Percentiles rank a stretch among this genome's conserved stretches.
Conservation (phyloP, 75 land plant species). For the Sequoia sempervirens region DNA sequence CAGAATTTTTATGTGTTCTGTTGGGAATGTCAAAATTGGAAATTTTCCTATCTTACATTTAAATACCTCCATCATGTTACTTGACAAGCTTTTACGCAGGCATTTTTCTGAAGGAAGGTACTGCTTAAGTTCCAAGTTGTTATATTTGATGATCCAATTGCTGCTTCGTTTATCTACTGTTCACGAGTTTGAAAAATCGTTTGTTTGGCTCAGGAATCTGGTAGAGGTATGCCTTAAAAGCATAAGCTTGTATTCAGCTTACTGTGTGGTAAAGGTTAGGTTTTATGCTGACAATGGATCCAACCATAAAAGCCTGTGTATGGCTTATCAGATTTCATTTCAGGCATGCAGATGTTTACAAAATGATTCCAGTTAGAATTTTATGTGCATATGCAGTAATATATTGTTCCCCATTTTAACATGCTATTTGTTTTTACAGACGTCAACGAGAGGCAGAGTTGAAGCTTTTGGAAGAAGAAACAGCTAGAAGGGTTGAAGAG, state of each 20-base stretch:
- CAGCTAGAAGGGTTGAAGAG: conserved; percentile 86
- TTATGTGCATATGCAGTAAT: conserved; percentile 4
- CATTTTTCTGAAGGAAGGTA: conserved; percentile 22
- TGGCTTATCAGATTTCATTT: neutral
- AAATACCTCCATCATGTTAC: conserved; percentile 8
- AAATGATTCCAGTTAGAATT: neutral
- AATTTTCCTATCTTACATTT: conserved; percentile 1
- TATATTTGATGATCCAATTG: conserved; percentile 60
- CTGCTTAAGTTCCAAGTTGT: conserved; percentile 72
- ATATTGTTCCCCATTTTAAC: conserved; percentile 3
- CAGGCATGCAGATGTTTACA: neutral
- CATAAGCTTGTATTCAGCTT: conserved; percentile 38
- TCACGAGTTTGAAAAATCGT: conserved; percentile 58
- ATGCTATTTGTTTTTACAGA: conserved; percentile 39
- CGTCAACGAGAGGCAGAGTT: conserved; percentile 88
- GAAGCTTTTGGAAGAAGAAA: conserved; percentile 89
- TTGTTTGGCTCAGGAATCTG: conserved; percentile 58
- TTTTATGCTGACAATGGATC: conserved; percentile 12
- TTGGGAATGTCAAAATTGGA: conserved; percentile 4
- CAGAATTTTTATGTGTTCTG: neutral
- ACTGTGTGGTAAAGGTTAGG: conserved; percentile 15
- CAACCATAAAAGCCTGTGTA: neutral
- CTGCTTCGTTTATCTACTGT: conserved; percentile 63
- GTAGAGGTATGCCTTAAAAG: conserved; percentile 85
- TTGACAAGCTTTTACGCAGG: conserved; percentile 17